These are phyloP conservation scores for Lyophyllum atratum DNA, from an alignment of 768 basidiomycete genomes.

Conservation along the genomic window DNA sequence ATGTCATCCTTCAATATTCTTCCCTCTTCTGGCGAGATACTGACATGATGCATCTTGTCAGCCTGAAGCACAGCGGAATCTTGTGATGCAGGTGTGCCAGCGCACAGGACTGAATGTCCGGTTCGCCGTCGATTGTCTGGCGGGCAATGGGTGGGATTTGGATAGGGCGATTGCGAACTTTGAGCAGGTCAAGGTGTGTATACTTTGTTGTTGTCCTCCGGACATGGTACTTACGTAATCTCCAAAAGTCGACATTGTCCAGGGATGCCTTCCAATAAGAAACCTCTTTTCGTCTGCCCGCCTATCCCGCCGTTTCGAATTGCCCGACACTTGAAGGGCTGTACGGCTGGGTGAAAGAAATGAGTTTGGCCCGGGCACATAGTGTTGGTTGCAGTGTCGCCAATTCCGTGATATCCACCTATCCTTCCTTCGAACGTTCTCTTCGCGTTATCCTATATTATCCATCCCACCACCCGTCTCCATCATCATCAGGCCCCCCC, in stretches of 20 bases:
- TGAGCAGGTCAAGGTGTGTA: conserved; percentile 80
- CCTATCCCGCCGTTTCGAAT: neutral
- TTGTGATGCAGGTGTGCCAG: conserved; percentile 70
- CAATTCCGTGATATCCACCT: neutral
- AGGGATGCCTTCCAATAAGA: conserved; percentile 56
- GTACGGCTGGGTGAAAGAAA: neutral
- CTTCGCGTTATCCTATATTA: neutral
- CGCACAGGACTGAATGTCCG: conserved; percentile 78
- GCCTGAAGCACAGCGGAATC: conserved; percentile 70
- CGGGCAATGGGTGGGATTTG: conserved; percentile 84
- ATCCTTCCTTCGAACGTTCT: conserved; percentile 4
- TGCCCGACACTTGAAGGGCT: neutral
- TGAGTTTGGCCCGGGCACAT: neutral
- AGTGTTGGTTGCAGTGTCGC: neutral
- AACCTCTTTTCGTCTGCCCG: neutral
- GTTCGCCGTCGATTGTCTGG: conserved; percentile 83
- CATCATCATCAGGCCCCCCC: conserved; percentile 1
- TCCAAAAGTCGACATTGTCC: conserved; percentile 45
- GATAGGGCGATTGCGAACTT: conserved; percentile 83
- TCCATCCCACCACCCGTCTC: neutral
- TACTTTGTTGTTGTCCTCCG: neutral
- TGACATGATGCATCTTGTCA: conserved; percentile 26
- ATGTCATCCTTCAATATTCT: conserved; percentile 28
- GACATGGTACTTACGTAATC: conserved; percentile 24
- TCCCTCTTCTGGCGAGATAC: neutral